These are phyloP conservation scores for Cyclotella sp. DNA, from an alignment of 108 stramenopile genomes.

Conservation along the genomic window DNA sequence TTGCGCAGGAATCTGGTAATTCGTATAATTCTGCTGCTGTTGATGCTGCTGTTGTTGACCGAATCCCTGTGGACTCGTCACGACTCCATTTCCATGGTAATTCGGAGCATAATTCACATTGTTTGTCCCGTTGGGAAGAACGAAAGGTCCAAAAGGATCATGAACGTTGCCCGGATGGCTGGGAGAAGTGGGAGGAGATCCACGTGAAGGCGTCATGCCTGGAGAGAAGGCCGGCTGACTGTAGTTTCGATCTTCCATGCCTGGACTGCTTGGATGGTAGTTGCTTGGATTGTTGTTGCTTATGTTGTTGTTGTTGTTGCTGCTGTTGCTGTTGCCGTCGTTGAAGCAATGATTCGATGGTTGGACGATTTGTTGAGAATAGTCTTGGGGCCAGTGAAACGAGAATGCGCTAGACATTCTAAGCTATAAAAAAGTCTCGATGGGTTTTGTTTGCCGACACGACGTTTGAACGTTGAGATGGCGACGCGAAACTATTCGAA, in stretches of 20 bases:
- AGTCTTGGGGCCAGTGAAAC: background rate
- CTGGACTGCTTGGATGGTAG: slow-evolving; percentile 2
- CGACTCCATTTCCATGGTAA: background rate
- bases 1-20: background rate
- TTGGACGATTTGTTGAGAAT: slow-evolving; percentile 10
- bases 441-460: too few species aligned
- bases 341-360: background rate
- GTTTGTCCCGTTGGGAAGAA: background rate
- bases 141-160: slow-evolving; percentile 2
- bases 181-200: slow-evolving; percentile 11
- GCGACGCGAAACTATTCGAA: too few species aligned
- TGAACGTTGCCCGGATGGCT: background rate
- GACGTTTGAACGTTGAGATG: too few species aligned
- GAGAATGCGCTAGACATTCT: background rate
- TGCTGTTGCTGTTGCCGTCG: background rate
- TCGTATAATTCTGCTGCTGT: background rate
- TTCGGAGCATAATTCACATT: background rate
- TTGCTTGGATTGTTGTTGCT: background rate
- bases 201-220: slow-evolving; percentile 5
- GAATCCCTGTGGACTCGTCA: background rate
- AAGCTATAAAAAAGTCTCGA: too few species aligned
- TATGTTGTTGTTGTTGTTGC: background rate
- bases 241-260: slow-evolving; percentile 17
- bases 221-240: background rate
- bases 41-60: background rate